These are phyloP conservation scores for Dendrocalamus latiflorus DNA, from an alignment of 202 grass and related monocot genomes.

Conservation along the genomic window DNA sequence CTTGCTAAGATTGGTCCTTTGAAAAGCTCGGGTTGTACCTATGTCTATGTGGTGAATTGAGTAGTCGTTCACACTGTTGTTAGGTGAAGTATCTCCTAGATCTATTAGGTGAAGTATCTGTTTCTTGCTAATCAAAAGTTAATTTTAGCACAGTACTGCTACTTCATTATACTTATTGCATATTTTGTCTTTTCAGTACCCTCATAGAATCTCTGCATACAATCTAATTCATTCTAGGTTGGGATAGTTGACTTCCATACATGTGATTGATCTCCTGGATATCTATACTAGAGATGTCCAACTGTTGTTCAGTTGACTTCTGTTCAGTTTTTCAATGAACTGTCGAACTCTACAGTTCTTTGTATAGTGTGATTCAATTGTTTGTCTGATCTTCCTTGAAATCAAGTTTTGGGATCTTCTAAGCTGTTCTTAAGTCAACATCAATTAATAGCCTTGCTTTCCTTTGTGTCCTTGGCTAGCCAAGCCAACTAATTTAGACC, in stretches of 20 bases:
- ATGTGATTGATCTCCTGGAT: not conserved
- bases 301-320: too few relatives aligned
- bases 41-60: not conserved
- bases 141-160: not conserved
- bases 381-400: constrained; percentile 12
- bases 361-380: not conserved
- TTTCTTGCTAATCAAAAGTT: not conserved
- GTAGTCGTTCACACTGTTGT: not conserved
- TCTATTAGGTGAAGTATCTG: constrained; percentile 14
- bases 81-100: not conserved
- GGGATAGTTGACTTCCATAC: not conserved
- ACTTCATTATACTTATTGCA: not conserved
- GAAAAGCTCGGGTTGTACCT: not conserved
- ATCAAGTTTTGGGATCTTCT: not conserved
- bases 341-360: not conserved
- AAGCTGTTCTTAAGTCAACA: constrained; percentile 4
- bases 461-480: not conserved
- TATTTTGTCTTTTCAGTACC: not conserved
- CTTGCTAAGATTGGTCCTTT: not conserved
- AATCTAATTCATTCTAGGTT: not conserved
- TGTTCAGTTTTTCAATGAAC: constrained; percentile 16
- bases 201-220: not conserved
- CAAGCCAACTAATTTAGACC: not conserved
- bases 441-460: constrained; percentile 22
- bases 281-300: too few relatives aligned